These are phyloP conservation scores for Neltuma alba DNA, from an alignment of 306 rosid species.

Conservation along the genomic window DNA sequence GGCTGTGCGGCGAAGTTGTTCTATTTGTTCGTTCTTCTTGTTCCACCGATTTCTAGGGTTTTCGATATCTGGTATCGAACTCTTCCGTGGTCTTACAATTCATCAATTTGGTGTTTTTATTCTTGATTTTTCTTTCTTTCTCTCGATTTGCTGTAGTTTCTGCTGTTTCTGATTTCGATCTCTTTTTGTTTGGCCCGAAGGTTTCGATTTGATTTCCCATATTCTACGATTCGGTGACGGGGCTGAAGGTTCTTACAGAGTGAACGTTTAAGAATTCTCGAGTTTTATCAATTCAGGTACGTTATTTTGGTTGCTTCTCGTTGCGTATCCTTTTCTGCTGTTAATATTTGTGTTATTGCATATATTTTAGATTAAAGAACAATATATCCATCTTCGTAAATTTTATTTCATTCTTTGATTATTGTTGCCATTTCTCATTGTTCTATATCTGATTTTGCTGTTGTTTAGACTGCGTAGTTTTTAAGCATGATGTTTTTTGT, in stretches of 20 bases:
- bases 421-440: not conserved
- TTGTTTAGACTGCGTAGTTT: not conserved
- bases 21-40: not conserved
- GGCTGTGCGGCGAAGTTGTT: not conserved
- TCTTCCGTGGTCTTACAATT: not conserved
- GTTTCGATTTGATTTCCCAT: not conserved
- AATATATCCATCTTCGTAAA: not conserved
- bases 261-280: not conserved
- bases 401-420: not conserved
- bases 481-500: not conserved
- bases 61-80: not conserved
- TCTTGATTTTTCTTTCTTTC: not conserved
- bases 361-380: constrained; percentile 5
- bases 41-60: constrained; percentile 10
- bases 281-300: constrained; percentile 30
- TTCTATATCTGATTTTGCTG: not conserved
- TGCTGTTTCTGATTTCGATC: not conserved
- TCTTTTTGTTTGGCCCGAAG: not conserved
- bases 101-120: not conserved
- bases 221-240: not conserved
- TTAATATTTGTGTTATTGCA: not conserved
- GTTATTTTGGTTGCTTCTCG: not conserved
- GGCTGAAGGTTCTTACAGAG: constrained; percentile 16
- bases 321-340: not conserved
- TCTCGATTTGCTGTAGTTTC: not conserved